Percentiles rank a stretch among this genome's conserved stretches.
Conservation (phyloP, 192 early-diverging fungal genomes). For the Backusella luteola region DNA sequence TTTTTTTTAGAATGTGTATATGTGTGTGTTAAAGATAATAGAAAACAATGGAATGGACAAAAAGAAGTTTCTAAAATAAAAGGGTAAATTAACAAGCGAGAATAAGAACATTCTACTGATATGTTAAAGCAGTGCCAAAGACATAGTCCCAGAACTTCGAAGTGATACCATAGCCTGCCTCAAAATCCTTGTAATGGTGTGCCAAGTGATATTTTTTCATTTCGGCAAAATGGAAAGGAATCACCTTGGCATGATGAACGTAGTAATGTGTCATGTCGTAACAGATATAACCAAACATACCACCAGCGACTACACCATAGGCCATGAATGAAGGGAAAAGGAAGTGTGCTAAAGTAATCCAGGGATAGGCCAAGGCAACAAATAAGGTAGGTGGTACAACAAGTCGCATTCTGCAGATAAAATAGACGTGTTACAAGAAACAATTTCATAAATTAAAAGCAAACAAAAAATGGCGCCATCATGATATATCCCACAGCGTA, state of each 20-base stretch:
- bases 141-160: constrained; percentile 89
- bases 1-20: not conserved
- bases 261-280: constrained; percentile 96
- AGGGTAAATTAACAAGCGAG: not conserved
- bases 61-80: not conserved
- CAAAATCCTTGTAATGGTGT: constrained; percentile 93
- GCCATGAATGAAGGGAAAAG: constrained; percentile 65
- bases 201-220: constrained; percentile 95
- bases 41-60: not conserved
- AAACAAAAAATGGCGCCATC: not conserved
- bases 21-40: not conserved
- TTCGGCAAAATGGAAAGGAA: constrained; percentile 67
- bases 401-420: constrained; percentile 68
- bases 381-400: constrained; percentile 93
- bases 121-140: constrained; percentile 63
- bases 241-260: constrained; percentile 86
- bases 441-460: constrained; percentile 6
- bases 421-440: not conserved
- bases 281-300: constrained; percentile 77
- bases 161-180: constrained; percentile 87
- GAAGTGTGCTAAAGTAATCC: constrained; percentile 48
- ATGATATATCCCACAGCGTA: not conserved
- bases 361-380: constrained; percentile 60
- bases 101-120: constrained; percentile 16
- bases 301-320: constrained; percentile 72